Conservation (phyloP, 352 stramenopile species). For the Phytopythium aichiense region DNA sequence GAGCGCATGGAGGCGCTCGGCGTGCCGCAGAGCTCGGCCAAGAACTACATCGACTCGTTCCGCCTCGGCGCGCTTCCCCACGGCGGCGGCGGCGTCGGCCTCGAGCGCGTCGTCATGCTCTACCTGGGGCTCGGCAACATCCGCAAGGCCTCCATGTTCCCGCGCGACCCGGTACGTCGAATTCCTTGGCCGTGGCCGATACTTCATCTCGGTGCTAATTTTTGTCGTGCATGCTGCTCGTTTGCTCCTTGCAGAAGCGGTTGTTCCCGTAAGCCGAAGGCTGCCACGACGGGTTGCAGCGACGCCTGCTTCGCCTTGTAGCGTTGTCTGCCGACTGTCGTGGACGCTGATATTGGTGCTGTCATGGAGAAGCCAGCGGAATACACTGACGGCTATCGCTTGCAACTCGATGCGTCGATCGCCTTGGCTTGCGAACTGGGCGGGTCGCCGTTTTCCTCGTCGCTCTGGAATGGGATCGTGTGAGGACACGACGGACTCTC, state of each 20-base stretch:
- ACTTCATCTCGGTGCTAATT: background rate
- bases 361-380: background rate
- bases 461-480: slow-evolving; percentile 10
- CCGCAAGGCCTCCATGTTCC: slow-evolving; percentile 98
- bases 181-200: background rate
- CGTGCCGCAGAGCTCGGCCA: slow-evolving; percentile 88
- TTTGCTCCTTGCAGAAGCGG: slow-evolving; percentile 29
- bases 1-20: slow-evolving; percentile 87
- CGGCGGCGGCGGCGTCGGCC: slow-evolving; percentile 96
- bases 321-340: background rate
- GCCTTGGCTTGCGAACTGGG: background rate
- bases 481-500: background rate
- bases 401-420: background rate
- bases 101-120: slow-evolving; percentile 99
- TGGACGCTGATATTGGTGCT: background rate
- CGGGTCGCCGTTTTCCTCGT: slow-evolving; percentile 7
- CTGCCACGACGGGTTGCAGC: background rate
- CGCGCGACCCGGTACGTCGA: slow-evolving; percentile 89
- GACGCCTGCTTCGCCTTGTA: background rate
- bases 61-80: slow-evolving; percentile 97
- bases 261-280: slow-evolving; percentile 57
- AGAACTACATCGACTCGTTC: slow-evolving; percentile 98
- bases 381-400: background rate
- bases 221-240: background rate
- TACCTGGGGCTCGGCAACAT: slow-evolving; percentile 99